Evolutionary conservation across 352 stramenopile genomes (phyloP), one percentile per base, ranked within the genome.

Genomic region (Nothophytophthora sp.): DNA sequence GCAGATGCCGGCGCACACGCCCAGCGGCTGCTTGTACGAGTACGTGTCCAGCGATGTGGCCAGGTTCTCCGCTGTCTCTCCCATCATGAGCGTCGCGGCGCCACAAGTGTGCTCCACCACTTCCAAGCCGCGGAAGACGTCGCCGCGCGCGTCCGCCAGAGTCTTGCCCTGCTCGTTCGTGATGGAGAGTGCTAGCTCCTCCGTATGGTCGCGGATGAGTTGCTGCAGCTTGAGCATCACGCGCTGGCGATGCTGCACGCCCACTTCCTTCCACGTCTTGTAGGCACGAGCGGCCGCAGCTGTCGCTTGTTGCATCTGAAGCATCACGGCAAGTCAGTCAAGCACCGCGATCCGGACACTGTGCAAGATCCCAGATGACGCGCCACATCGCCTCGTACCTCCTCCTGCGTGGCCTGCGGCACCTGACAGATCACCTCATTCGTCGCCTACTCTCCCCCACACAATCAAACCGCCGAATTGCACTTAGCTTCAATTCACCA

Each of bases 191-290:
- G 96, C 96, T 13, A 99, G 70, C 47, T 99, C 95, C 40, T 98
- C 92, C 27, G 84, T 98, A 67, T 98, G 73, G 24, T 98, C 84
- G 40, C 87, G 90, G 60, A 99, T 97, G n/a, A 98, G 72, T 19
- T 90, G 66, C 74, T 99, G 93, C 44, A 98, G 88, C 74, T 99
- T 96, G 61, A 99, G 76, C 91, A 99, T 98, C 36, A 99, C 74
- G 29, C 94, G 86, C 69, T 97, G 85, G 30, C 96, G 83, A 53
- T 96, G 89, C 73, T 98, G 92, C 30, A 98, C 77, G 27, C 96
- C 89, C 34, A 97, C 91, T 23, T 95, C 80, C 52, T 86, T 90
- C 96, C 96, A 99, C 19, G 77, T 84, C 52, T 88, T 86, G 76
- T 97, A 98, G 12, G 96, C 96, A 20, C 78, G 65, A 1, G 79